phyloP scores from a whole-genome alignment of 805 yeast genomes.

The Lipomyces chichibuensis region DNA sequence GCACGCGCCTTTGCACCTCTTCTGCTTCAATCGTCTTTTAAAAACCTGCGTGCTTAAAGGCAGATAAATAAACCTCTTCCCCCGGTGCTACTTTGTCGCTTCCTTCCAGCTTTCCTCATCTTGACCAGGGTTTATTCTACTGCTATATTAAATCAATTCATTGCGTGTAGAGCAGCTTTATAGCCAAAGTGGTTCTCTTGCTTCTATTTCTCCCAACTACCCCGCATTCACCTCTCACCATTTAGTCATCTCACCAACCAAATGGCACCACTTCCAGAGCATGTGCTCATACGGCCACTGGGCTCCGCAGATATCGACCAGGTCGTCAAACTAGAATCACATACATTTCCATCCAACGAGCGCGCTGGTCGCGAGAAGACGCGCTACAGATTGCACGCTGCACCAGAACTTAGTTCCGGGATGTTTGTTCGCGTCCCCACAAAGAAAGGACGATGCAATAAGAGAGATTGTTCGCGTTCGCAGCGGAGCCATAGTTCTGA shows the following conservation, averaged over 20 bases:
- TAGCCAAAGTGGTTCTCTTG: no score
- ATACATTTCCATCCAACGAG: constrained; percentile 72
- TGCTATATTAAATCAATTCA: background rate
- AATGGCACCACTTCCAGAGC: constrained; percentile 52
- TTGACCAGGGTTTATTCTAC: background rate
- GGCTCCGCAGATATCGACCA: constrained; percentile 71
- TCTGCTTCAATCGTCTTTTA: background rate
- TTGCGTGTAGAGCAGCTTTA: background rate
- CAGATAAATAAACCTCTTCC: background rate
- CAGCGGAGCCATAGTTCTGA: constrained; percentile 13
- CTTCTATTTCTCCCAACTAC: background rate
- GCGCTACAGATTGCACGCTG: constrained; percentile 69
- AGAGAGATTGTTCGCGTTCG: background rate
- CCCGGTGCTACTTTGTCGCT: background rate
- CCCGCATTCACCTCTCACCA: background rate
- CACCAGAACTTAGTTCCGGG: constrained; percentile 92
- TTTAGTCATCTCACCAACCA: background rate
- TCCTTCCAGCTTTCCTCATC: background rate
- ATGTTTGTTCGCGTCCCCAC: constrained; percentile 72
- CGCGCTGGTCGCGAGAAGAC: constrained; percentile 67
- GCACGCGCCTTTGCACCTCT: background rate
- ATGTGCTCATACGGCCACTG: constrained; percentile 73
- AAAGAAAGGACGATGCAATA: constrained; percentile 46
- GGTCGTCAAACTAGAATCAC: constrained; percentile 61
- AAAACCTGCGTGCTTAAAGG: background rate